Conservation (phyloP, 1,284 basidiomycete genomes). For the Apiotrichum sp. region DNA sequence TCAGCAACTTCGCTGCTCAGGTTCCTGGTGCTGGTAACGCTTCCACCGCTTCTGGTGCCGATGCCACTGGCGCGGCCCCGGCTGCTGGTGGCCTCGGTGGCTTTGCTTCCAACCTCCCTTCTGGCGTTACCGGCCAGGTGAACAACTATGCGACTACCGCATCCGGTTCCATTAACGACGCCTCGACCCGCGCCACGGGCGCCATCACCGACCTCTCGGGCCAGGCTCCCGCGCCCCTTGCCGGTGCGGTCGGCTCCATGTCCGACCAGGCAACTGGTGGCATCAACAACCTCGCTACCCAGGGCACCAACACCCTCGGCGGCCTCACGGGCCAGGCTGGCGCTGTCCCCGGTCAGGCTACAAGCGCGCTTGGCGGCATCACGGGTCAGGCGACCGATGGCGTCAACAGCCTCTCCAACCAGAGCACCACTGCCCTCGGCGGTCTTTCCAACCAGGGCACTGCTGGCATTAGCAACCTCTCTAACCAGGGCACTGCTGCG, state of each 20-base stretch:
- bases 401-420: background rate
- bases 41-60: background rate
- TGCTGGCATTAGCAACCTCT: too few species aligned
- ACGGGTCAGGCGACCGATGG: background rate
- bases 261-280: background rate
- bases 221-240: background rate
- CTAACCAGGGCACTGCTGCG: too few species aligned
- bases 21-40: background rate
- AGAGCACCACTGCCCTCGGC: background rate
- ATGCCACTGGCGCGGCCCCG: background rate
- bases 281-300: background rate
- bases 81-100: too few species aligned
- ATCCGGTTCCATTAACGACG: background rate
- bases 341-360: background rate
- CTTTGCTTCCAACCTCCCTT: too few species aligned
- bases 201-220: background rate
- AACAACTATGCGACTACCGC: background rate
- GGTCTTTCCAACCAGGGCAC: background rate
- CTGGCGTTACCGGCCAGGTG: background rate
- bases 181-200: background rate
- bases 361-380: too few species aligned
- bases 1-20: slow-evolving; percentile 6
- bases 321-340: background rate
- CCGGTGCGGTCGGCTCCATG: background rate
- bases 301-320: background rate